Base-by-base conservation (phyloP, 331 rosid species). In the Rosa hybrid region DNA sequence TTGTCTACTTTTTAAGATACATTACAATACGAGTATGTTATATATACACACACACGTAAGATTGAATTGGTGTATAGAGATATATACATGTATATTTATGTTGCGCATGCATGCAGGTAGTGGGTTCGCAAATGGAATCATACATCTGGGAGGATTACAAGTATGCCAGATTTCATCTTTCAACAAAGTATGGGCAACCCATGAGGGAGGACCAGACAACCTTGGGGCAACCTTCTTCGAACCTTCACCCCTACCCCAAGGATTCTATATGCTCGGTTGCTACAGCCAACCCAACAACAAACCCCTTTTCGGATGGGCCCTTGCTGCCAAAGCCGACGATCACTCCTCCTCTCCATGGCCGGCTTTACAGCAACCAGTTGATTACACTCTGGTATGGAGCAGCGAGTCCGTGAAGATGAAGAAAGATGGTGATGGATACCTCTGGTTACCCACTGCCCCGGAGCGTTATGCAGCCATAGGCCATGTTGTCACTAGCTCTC, bases 401-500 rank as follows among this genome's bases (percentile, higher is more conserved):
- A 93, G 93, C 45, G 89, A 88, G 72, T 85, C 90, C 0, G 62
- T 56, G 49, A 85, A 86, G 4, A 74, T 89, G 50, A 90, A 91
- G 81, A 85, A 86, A 82, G 90, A 93, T 5, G 86, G 85, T 0
- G 79, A 83, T 49, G 95, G 93, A 5, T 93, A 89, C 42, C 21
- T 93, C 60, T 93, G 94, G 98, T 42, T 86, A 45, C 98, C 98
- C 68, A 85, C 80, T 6, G 80, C 98, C 41, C 93, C 94, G 0
- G 86, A 84, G 11, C 93, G 98, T 0, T 93, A 93, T 73, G 87
- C 85, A 78, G 87, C 98, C 20, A 53, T 88, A 0, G 98, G 97
- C 51, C 80, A 85, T 41, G 82, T 91, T n/a, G 86, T 93, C 78
- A 91, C 98, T 3, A 80, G 64, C 71, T 75, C 92, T 0, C 82